A percentile compares a stretch with the other conserved stretches of the same genome.
Evolutionary conservation across 768 basidiomycete genomes (phyloP).

Genomic region (Tulasnella sp.): DNA sequence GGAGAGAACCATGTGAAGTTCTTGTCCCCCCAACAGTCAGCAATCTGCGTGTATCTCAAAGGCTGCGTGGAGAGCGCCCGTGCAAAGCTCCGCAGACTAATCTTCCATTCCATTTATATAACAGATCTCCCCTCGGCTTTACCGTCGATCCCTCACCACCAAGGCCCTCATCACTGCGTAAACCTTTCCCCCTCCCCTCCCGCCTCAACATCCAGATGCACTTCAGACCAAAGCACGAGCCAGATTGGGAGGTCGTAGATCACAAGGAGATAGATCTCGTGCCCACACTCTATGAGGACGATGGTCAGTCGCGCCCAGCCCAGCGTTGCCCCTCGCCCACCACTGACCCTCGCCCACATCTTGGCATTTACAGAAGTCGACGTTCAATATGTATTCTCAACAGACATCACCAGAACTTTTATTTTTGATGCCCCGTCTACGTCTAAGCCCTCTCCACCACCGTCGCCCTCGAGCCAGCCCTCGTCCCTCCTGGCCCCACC

Average conservation of each 20-base stretch:
- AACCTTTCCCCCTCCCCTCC: background rate
- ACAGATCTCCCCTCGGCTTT: background rate
- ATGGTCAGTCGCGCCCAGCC: background rate
- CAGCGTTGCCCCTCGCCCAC: background rate
- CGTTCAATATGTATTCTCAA: background rate
- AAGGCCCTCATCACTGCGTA: background rate
- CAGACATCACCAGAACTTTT: background rate
- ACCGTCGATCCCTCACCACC: too few relatives aligned
- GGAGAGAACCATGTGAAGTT: background rate
- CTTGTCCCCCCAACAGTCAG: background rate
- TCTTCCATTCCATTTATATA: background rate
- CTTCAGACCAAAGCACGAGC: slow-evolving; percentile 10
- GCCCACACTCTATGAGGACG: background rate
- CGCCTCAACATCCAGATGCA: background rate
- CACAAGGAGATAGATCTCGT: slow-evolving; percentile 14
- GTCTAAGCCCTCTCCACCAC: background rate
- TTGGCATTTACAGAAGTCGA: background rate
- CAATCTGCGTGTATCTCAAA: background rate
- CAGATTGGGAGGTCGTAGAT: slow-evolving; percentile 20
- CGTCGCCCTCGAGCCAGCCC: background rate
- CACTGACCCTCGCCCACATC: background rate
- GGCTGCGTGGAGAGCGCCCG: background rate
- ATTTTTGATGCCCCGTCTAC: background rate
- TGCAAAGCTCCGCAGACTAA: background rate
- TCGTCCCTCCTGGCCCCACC: background rate